Evolutionary conservation across 2,329 filamentous ascomycete species (phyloP), one percentile per base, ranked within the genome.

Genomic region (Trichothecium sympodiale): DNA sequence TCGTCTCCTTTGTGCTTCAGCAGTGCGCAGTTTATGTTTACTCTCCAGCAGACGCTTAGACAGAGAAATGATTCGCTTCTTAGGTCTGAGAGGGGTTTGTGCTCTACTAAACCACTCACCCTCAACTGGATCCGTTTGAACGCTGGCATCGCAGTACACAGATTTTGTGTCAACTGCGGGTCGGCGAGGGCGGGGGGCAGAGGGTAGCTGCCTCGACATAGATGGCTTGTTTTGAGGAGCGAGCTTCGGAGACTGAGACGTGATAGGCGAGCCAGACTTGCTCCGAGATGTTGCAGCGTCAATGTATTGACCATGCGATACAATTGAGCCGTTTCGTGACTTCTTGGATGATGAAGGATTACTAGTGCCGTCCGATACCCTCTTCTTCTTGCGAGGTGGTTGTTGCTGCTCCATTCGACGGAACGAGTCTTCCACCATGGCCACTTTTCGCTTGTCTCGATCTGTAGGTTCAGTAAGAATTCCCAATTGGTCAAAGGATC

Each of bases 371-470:
- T 79, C 75, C 0, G 75, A 78, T 3, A 60, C 54, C 7, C 74
- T 67, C 50, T 80, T 80, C 59, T 79, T 77, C 53, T 80, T 80
- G 20, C 68, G 65, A 0, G 64, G 61, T 2, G 71, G 60, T 27
- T 59, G 70, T 40, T 67, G 60, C 38, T 74, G 69, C 46, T 74
- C 75, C 68, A 77, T 74, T 16, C 67, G 74, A 37, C 73, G 66
- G 50, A 81, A 74, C 2, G 71, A 64, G 40, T 78, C 73, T 44
- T 81, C 77, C 0, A 78, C 66, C 67, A 76, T 76, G 15, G 74
- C 71, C 9, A 80, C 68, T 45, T 81, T 81, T 26, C 77, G 63
- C 55, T 81, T 80, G 41, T 81, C 77, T 20, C 77, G 68, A 43
- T 80, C 75, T 1, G 77, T 79, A 6, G 70, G 72, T 42, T 77